phyloP scores from a whole-genome alignment of 2,329 filamentous ascomycete species.

The Gnomoniopsis smithogilvyi region DNA sequence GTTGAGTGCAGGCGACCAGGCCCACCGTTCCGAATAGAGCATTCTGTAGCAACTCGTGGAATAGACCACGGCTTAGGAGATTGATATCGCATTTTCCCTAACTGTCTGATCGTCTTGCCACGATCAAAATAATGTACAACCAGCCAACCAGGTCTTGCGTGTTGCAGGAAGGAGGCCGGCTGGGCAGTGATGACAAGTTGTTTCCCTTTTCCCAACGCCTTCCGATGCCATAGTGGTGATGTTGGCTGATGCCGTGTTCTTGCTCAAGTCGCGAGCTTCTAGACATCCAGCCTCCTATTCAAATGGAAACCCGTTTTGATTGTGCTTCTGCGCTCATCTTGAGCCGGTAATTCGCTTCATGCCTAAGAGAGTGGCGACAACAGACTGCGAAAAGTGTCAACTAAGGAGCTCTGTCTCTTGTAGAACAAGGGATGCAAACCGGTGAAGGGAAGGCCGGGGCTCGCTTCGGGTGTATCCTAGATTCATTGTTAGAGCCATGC shows the following conservation, averaged over 20 bases:
- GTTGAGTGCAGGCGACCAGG: neutral
- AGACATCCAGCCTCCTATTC: neutral
- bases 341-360: neutral
- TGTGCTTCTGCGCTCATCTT: constrained; percentile 1
- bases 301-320: neutral
- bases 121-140: constrained; percentile 13
- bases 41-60: neutral
- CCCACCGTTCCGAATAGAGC: neutral
- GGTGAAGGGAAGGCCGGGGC: constrained; percentile 66
- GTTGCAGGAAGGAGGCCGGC: neutral
- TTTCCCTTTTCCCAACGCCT: constrained; percentile 5
- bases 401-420: neutral
- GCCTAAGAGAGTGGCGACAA: constrained; percentile 53
- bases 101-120: constrained; percentile 7
- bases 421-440: constrained; percentile 3
- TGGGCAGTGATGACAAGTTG: neutral
- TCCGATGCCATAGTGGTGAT: constrained; percentile 8
- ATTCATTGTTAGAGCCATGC: constrained; percentile 17
- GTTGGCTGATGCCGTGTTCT: neutral
- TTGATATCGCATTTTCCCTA: constrained; percentile 10
- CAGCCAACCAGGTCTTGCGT: neutral
- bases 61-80: neutral
- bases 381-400: constrained; percentile 19
- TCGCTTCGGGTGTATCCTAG: constrained; percentile 91
- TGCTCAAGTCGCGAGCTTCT: neutral